Conservation (phyloP, 2,329 filamentous ascomycete species). For the Hypoxylon sp. region DNA sequence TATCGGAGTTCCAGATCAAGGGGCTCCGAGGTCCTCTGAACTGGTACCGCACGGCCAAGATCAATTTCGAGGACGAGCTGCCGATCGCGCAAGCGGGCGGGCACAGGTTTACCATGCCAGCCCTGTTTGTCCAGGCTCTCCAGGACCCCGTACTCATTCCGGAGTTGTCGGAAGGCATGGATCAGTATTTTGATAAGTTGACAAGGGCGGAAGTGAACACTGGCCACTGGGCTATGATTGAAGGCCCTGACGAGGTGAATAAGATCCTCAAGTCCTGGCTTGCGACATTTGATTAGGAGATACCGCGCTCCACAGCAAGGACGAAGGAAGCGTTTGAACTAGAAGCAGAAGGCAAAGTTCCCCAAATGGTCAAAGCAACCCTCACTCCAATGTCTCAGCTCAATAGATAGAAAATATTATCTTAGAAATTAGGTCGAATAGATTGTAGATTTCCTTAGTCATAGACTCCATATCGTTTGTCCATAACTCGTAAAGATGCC, state of each 20-base stretch:
- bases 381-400: neutral
- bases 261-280: conserved; percentile 20
- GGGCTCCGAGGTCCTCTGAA: conserved; percentile 76
- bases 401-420: neutral
- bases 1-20: conserved; percentile 69
- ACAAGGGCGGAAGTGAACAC: conserved; percentile 28
- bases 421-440: neutral
- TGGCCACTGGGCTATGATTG: conserved; percentile 27
- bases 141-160: conserved; percentile 72
- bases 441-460: neutral
- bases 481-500: neutral
- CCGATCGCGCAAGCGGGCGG: conserved; percentile 56
- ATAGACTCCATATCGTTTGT: neutral
- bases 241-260: conserved; percentile 21
- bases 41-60: conserved; percentile 75
- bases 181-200: conserved; percentile 64
- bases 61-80: conserved; percentile 75
- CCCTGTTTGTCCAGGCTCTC: conserved; percentile 74
- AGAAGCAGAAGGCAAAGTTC: neutral
- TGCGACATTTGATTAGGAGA: conserved; percentile 13
- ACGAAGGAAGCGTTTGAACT: neutral
- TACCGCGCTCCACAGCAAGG: neutral
- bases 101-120: conserved; percentile 63
- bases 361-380: neutral
- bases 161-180: conserved; percentile 72